Evolutionary conservation across 441 rosid genomes (phyloP), one percentile per base, ranked within the genome.

Genomic region (Populus hybrid): DNA sequence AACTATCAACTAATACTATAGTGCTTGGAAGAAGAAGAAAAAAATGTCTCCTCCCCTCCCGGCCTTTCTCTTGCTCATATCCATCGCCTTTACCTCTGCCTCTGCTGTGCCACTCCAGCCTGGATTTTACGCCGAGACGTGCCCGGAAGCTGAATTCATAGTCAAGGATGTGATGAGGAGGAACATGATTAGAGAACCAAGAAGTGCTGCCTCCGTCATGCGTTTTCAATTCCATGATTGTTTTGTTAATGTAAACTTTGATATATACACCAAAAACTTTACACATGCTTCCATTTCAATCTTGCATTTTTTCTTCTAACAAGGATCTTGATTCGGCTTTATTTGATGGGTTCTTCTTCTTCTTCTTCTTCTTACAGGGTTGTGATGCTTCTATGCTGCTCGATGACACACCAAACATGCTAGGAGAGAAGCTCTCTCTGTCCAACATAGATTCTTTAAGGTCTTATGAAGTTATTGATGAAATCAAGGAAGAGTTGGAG

Each of bases 151-250:
- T 1, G 98, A 93, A 77, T 74, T 57, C 65, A 85, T 89, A 3
- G 98, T 93, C 64, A 84, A 97, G 79, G 82, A 75, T 2, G 87
- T 78, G 77, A 91, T 95, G 97, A 78, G 14, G 73, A 89, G 80
- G 81, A 89, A 94, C 57, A 34, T 91, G 87, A 36, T 82, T 11
- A 86, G 84, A 71, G 99, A 95, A 80, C 89, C 97, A 50, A 88
- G 98, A 83, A 89, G 97, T 68, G 88, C 85, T 2, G 98, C 99
- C 76, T 95, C 99, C 0, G 97, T 95, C 70, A 95, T 95, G 99
- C 96, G 99, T 36, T 89, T 95, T 81, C 99, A 95, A 66, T 94
- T 95, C 87, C 99, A 95, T 57, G 99, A 95, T 81, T 95, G 99
- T 85, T 91, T 95, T 71, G 98, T 95, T 40, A 91, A 95, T 82